Conservation (phyloP, 2,329 filamentous ascomycete species). For the Didymella pomorum region DNA sequence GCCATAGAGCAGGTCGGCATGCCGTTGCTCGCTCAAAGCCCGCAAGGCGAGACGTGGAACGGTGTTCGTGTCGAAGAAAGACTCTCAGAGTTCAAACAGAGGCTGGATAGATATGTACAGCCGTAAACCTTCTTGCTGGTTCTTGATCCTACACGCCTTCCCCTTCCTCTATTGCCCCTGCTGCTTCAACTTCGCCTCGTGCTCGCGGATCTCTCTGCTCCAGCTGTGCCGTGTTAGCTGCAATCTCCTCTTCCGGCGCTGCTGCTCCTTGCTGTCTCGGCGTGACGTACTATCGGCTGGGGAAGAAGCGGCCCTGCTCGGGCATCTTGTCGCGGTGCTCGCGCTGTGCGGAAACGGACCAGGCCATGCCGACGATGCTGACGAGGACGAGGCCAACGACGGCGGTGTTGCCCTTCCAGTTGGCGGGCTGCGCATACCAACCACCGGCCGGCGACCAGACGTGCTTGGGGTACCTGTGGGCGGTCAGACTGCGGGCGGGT, state of each 20-base stretch:
- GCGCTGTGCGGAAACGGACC: slow-evolving; percentile 75
- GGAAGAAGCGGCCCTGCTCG: slow-evolving; percentile 78
- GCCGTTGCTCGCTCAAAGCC: slow-evolving; percentile 61
- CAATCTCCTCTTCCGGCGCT: not conserved
- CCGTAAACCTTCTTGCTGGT: slow-evolving; percentile 34
- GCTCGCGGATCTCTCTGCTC: slow-evolving; percentile 75
- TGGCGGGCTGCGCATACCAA: slow-evolving; percentile 93
- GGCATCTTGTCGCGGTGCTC: slow-evolving; percentile 80
- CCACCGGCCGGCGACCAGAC: slow-evolving; percentile 98
- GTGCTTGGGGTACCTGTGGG: slow-evolving; percentile 90
- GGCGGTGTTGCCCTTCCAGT: slow-evolving; percentile 94
- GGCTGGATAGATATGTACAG: slow-evolving; percentile 51
- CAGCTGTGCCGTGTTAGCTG: slow-evolving; percentile 62
- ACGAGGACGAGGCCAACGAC: slow-evolving; percentile 73
- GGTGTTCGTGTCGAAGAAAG: slow-evolving; percentile 54
- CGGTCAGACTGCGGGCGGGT: slow-evolving; percentile 25
- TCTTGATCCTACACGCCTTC: slow-evolving; percentile 3
- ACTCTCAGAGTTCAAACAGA: slow-evolving; percentile 52
- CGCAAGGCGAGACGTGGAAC: slow-evolving; percentile 58
- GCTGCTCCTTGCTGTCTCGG: slow-evolving; percentile 4
- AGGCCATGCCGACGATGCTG: slow-evolving; percentile 72
- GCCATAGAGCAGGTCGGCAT: slow-evolving; percentile 94
- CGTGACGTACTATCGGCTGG: slow-evolving; percentile 77
- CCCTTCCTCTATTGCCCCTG: slow-evolving; percentile 32
- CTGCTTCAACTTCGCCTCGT: slow-evolving; percentile 63